These are phyloP conservation scores for Fusarium sp. DNA, from an alignment of 2,329 filamentous ascomycete species.

Conservation along the genomic window DNA sequence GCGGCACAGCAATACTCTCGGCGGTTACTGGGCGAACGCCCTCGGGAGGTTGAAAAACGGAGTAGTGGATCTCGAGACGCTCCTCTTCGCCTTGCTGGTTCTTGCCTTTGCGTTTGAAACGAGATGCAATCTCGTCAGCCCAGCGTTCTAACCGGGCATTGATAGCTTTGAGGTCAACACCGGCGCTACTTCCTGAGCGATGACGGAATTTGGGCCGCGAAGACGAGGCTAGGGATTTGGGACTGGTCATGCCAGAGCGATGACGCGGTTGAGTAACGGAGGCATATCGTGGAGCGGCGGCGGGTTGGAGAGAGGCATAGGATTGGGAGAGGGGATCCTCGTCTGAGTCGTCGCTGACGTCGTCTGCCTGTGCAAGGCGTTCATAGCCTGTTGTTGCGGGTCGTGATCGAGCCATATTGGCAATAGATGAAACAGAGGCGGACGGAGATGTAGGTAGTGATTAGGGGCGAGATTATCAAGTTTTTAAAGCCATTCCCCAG, in stretches of 20 bases:
- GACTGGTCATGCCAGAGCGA: constrained; percentile 71
- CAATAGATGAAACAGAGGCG: neutral
- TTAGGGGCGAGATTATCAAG: constrained; percentile 17
- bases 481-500: constrained; percentile 38
- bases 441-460: constrained; percentile 6
- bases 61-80: constrained; percentile 94
- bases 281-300: constrained; percentile 73
- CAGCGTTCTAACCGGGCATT: constrained; percentile 95
- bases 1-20: constrained; percentile 75
- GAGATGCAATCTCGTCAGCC: constrained; percentile 97
- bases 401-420: constrained; percentile 73
- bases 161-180: constrained; percentile 97
- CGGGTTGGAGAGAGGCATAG: constrained; percentile 69
- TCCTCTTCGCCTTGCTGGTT: constrained; percentile 82
- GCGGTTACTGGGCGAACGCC: constrained; percentile 84
- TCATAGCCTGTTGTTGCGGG: constrained; percentile 86
- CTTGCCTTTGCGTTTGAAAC: constrained; percentile 91
- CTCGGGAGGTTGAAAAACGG: constrained; percentile 94
- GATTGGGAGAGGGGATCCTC: constrained; percentile 69
- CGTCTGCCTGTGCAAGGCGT: constrained; percentile 84
- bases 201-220: constrained; percentile 60
- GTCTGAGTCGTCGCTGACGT: constrained; percentile 79
- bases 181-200: constrained; percentile 78
- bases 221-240: constrained; percentile 56
- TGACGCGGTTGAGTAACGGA: constrained; percentile 72